Percentiles rank a stretch among this genome's conserved stretches.
Evolutionary conservation across 371 early-diverging fungal genomes (phyloP).

Genomic region (Mucor plumbeus): DNA sequence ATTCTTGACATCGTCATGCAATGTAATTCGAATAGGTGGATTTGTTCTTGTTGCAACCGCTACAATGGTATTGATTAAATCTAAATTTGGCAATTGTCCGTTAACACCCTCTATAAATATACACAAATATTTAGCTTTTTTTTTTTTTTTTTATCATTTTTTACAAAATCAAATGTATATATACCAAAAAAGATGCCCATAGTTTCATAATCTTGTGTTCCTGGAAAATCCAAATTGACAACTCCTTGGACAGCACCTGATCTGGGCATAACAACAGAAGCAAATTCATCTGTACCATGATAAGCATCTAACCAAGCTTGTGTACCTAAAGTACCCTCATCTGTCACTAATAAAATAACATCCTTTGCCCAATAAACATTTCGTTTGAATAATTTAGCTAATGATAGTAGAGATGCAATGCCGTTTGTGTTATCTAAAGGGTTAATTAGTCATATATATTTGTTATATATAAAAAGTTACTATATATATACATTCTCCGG

Average conservation of each 20-base stretch:
- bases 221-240: slow-evolving; percentile 85
- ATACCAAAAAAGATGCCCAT: slow-evolving; percentile 83
- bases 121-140: no score
- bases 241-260: slow-evolving; percentile 91
- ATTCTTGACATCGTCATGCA: slow-evolving; percentile 40
- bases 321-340: slow-evolving; percentile 74
- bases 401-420: slow-evolving; percentile 71
- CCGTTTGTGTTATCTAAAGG: slow-evolving; percentile 75
- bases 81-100: slow-evolving; percentile 94
- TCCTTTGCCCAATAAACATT: slow-evolving; percentile 93
- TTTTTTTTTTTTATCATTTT: no score
- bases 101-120: slow-evolving; percentile 80
- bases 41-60: slow-evolving; percentile 48
- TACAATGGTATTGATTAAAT: slow-evolving; percentile 82
- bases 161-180: no score
- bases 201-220: slow-evolving; percentile 67
- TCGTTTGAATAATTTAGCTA: slow-evolving; percentile 79
- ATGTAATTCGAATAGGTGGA: slow-evolving; percentile 56
- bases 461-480: background rate
- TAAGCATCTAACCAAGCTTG: slow-evolving; percentile 93
- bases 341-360: slow-evolving; percentile 84
- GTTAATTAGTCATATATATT: background rate
- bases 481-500: slow-evolving; percentile 45
- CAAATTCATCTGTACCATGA: slow-evolving; percentile 65
- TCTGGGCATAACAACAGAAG: slow-evolving; percentile 56